Percentiles rank a stretch among this genome's conserved stretches.
phyloP scores from a whole-genome alignment of 2,329 filamentous ascomycete genomes.

The Colletotrichum sp. region DNA sequence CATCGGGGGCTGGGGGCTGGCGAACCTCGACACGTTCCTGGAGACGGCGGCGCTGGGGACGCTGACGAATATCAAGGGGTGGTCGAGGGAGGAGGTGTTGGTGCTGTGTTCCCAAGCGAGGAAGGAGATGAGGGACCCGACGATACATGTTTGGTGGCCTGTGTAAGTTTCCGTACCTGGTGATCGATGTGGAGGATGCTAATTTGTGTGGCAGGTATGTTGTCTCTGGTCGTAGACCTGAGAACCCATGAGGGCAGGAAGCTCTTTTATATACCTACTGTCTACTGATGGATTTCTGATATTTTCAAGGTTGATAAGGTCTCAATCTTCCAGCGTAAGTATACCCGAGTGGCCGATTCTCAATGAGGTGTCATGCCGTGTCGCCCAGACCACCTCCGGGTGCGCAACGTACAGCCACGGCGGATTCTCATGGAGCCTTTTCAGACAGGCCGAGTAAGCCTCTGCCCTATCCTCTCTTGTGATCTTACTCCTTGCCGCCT shows the following conservation, averaged over 20 bases:
- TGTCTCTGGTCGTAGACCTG: background rate
- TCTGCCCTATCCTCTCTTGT: background rate
- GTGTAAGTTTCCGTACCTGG: constrained; percentile 6
- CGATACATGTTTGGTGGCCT: constrained; percentile 30
- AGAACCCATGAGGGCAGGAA: background rate
- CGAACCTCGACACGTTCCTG: constrained; percentile 34
- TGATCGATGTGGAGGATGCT: background rate
- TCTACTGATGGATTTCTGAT: fast-evolving
- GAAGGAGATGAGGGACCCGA: constrained; percentile 27
- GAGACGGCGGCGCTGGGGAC: constrained; percentile 40
- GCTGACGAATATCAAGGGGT: constrained; percentile 40
- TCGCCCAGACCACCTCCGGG: constrained; percentile 1
- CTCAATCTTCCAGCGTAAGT: background rate
- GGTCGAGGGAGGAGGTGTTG: constrained; percentile 34
- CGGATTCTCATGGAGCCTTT: background rate
- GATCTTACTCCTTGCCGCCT: background rate
- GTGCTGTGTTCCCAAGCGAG: constrained; percentile 26
- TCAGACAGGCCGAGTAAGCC: background rate
- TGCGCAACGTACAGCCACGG: background rate
- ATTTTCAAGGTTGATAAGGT: fast-evolving
- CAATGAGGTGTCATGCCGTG: background rate
- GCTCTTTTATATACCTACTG: background rate
- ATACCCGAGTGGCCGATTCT: background rate
- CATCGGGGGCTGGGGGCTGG: constrained; percentile 34
- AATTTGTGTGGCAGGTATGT: background rate